Percentiles rank a stretch among this genome's conserved stretches.
Conservation (phyloP, 345 rosid genomes). For the Dimocarpus longan region DNA sequence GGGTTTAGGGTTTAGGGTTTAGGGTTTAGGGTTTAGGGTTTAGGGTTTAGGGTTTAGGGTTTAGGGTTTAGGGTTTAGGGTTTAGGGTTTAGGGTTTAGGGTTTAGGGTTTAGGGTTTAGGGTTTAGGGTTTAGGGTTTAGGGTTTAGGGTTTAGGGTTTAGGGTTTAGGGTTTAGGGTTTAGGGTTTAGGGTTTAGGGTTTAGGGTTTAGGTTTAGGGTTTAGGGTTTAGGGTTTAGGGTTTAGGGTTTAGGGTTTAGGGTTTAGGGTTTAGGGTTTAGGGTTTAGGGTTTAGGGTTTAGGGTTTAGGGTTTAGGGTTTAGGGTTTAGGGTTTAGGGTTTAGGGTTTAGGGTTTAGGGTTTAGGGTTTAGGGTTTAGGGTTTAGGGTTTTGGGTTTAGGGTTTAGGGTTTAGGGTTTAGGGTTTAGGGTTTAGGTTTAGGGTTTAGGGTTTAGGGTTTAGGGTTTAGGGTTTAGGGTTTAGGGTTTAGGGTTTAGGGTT, state of each 20-base stretch:
- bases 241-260: not conserved
- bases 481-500: too few relatives aligned
- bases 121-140: too few relatives aligned
- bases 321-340: constrained; percentile 16
- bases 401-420: too few relatives aligned
- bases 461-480: too few relatives aligned
- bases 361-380: constrained; percentile 10
- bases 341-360: not conserved
- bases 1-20: too few relatives aligned
- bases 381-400: not conserved
- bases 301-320: constrained; percentile 15
- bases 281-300: constrained; percentile 11
- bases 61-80: constrained; percentile 22
- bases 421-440: too few relatives aligned
- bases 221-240: constrained; percentile 4
- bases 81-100: not conserved
- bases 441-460: too few relatives aligned
- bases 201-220: constrained; percentile 15
- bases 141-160: too few relatives aligned
- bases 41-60: constrained; percentile 22
- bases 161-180: too few relatives aligned
- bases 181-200: constrained; percentile 19
- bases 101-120: constrained; percentile 14
- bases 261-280: constrained; percentile 10
- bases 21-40: constrained; percentile 23